Evolutionary conservation across 1,284 basidiomycete genomes (phyloP).

Genomic region (Vanrija pseudolonga): DNA sequence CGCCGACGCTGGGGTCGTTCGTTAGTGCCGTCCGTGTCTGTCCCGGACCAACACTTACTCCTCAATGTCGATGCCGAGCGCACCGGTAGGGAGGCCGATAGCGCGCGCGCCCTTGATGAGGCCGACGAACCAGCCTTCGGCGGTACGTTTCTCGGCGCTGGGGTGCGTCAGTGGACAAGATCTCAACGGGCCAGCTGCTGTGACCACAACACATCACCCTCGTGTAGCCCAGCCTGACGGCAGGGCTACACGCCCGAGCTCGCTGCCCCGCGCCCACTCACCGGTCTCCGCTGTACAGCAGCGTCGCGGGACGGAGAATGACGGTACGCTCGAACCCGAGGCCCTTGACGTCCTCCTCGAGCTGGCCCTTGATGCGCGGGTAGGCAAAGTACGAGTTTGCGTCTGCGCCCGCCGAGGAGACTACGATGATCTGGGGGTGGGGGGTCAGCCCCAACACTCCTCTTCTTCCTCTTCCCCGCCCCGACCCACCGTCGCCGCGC

Average conservation of each 20-base stretch:
- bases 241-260: too few species aligned
- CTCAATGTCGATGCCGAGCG: constrained; percentile 21
- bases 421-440: constrained; percentile 42
- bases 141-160: constrained; percentile 17
- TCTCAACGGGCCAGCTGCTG: too few species aligned
- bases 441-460: background rate
- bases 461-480: background rate
- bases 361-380: constrained; percentile 39
- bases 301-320: constrained; percentile 40
- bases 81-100: constrained; percentile 21
- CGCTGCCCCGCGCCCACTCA: constrained; percentile 14
- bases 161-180: constrained; percentile 1
- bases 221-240: too few species aligned
- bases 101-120: constrained; percentile 17
- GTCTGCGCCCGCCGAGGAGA: constrained; percentile 31
- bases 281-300: constrained; percentile 34
- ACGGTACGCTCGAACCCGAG: constrained; percentile 36
- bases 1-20: constrained; percentile 27
- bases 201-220: too few species aligned
- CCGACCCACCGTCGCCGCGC: constrained; percentile 34
- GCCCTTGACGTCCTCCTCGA: constrained; percentile 38
- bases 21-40: background rate
- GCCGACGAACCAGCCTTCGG: constrained; percentile 16
- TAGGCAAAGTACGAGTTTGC: constrained; percentile 31
- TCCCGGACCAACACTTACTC: constrained; percentile 21